These are phyloP conservation scores for Volvox carteri DNA, from an alignment of 163 green algal species.

Conservation along the genomic window DNA sequence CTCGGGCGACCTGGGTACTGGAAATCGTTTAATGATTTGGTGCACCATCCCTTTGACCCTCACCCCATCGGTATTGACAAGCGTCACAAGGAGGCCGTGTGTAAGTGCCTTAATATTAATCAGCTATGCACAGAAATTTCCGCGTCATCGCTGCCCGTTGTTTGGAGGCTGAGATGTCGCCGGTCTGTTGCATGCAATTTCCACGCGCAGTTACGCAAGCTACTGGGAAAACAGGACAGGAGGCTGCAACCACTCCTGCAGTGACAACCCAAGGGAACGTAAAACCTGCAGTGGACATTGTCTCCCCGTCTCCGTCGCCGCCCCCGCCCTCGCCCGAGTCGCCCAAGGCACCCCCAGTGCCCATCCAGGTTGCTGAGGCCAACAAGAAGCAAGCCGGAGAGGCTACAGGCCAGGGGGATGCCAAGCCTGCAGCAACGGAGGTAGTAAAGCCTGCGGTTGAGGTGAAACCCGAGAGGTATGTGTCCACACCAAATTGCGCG, in stretches of 20 bases:
- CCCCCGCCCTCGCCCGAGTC: neutral
- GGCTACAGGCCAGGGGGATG: neutral
- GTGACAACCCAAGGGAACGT: neutral
- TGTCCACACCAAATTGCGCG: too few species aligned
- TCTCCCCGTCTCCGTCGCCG: neutral
- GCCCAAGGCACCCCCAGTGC: slow-evolving; percentile 43
- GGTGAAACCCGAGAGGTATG: slow-evolving; percentile 1
- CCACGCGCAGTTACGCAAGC: slow-evolving; percentile 8
- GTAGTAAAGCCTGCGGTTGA: neutral
- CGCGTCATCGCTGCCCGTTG: too few species aligned
- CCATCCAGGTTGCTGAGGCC: neutral
- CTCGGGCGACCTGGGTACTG: slow-evolving; percentile 57
- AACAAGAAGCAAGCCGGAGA: neutral
- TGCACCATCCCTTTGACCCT: slow-evolving; percentile 62
- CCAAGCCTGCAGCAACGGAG: neutral
- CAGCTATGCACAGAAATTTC: too few species aligned
- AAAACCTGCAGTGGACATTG: neutral
- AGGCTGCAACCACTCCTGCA: neutral
- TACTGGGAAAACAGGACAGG: neutral
- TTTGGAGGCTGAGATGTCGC: too few species aligned
- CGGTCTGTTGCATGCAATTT: slow-evolving; percentile 18
- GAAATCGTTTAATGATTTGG: slow-evolving; percentile 60
- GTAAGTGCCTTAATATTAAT: slow-evolving; percentile 10
- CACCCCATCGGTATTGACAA: slow-evolving; percentile 58
- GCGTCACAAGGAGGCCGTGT: slow-evolving; percentile 35